Percentiles rank a stretch among this genome's conserved stretches.
These are phyloP conservation scores for Mariannaea sp. DNA, from an alignment of 2,329 filamentous ascomycete genomes.

Conservation along the genomic window DNA sequence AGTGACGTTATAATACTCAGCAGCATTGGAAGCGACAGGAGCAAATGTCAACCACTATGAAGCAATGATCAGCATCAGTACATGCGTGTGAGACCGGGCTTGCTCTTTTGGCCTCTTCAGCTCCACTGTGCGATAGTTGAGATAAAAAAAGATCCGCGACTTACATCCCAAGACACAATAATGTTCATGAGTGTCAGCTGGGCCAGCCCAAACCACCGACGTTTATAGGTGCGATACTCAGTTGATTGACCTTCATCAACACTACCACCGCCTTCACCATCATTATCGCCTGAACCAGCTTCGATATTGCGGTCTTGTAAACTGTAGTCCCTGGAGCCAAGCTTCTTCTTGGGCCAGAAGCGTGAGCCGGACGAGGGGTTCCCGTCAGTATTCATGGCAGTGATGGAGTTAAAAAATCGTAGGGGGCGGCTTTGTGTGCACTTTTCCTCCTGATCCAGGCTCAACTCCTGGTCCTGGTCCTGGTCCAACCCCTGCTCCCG, in stretches of 20 bases:
- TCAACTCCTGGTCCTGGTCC: slow-evolving; percentile 4
- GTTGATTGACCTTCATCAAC: slow-evolving; percentile 37
- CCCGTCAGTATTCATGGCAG: slow-evolving; percentile 27
- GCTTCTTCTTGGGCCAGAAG: slow-evolving; percentile 41
- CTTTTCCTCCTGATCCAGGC: slow-evolving; percentile 8
- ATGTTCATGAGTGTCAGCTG: slow-evolving; percentile 90
- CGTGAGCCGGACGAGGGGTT: slow-evolving; percentile 29
- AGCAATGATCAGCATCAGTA: background rate
- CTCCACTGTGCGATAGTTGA: background rate
- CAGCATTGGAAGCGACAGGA: slow-evolving; percentile 75
- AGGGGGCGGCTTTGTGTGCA: slow-evolving; percentile 7
- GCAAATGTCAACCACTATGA: slow-evolving; percentile 90
- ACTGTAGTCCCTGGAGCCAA: slow-evolving; percentile 37
- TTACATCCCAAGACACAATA: slow-evolving; percentile 92
- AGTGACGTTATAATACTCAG: slow-evolving; percentile 74
- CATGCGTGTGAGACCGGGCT: background rate
- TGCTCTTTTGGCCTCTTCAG: slow-evolving; percentile 1
- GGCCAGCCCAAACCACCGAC: slow-evolving; percentile 84
- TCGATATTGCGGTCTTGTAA: slow-evolving; percentile 34
- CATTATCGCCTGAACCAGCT: slow-evolving; percentile 25
- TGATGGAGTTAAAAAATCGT: slow-evolving; percentile 11
- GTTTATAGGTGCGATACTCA: slow-evolving; percentile 68
- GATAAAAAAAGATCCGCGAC: slow-evolving; percentile 47
- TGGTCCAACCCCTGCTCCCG: slow-evolving; percentile 6
- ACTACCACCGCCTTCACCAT: slow-evolving; percentile 31